phyloP scores from a whole-genome alignment of 495 filamentous ascomycete genomes.

The Venustampulla echinocandica region DNA sequence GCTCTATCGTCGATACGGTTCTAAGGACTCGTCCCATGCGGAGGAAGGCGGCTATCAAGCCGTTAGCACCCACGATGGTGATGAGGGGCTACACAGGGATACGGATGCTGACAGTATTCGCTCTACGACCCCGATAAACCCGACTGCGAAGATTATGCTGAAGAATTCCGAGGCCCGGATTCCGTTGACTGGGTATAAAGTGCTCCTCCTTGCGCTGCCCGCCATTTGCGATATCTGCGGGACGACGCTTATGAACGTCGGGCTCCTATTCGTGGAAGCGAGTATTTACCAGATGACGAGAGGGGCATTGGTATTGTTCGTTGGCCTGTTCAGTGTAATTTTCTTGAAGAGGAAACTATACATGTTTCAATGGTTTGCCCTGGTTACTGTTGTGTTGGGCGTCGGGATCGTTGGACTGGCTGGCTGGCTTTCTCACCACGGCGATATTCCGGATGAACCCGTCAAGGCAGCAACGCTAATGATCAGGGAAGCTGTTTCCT shows the following conservation, averaged over 20 bases:
- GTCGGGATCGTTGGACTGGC: conserved; percentile 87
- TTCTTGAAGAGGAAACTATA: conserved; percentile 73
- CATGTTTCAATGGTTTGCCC: conserved; percentile 80
- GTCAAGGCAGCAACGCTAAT: conserved; percentile 6
- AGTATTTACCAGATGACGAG: conserved; percentile 98
- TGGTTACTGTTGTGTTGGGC: conserved; percentile 78
- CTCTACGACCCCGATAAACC: conserved; percentile 34
- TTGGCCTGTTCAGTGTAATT: conserved; percentile 87
- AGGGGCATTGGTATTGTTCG: conserved; percentile 87
- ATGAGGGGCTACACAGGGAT: no score
- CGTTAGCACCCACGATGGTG: conserved; percentile 33
- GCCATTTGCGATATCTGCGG: conserved; percentile 90
- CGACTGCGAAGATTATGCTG: conserved; percentile 42
- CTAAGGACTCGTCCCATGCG: conserved; percentile 29
- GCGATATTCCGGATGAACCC: conserved; percentile 45
- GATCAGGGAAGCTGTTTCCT: conserved; percentile 7
- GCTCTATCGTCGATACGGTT: conserved; percentile 50
- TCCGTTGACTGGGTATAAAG: conserved; percentile 59
- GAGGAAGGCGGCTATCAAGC: conserved; percentile 55
- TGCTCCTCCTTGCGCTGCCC: conserved; percentile 74
- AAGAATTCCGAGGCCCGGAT: conserved; percentile 37
- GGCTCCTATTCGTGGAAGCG: conserved; percentile 84
- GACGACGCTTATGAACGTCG: conserved; percentile 95
- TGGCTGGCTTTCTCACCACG: conserved; percentile 58
- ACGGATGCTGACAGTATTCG: conserved; percentile 34